Evolutionary conservation across 805 yeast species (phyloP).

Genomic region (Sporopachydermia quercuum): DNA sequence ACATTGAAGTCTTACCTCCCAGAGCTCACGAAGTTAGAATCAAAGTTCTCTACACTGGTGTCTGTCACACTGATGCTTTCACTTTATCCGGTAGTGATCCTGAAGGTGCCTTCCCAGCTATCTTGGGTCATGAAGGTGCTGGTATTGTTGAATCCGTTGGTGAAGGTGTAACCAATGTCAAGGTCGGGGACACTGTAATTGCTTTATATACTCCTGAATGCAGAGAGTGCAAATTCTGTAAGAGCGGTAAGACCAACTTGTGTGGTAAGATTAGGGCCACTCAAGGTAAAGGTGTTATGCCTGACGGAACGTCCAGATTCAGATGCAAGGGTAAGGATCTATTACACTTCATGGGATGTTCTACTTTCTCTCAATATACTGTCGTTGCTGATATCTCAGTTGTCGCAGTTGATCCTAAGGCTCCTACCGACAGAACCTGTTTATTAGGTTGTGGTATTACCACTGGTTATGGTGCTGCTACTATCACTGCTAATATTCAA

Average conservation of each 20-base stretch:
- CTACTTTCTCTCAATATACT: conserved; percentile 92
- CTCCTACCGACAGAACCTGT: conserved; percentile 78
- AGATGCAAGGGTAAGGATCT: conserved; percentile 59
- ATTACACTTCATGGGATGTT: conserved; percentile 95
- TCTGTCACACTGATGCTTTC: conserved; percentile 97
- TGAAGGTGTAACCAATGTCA: conserved; percentile 81
- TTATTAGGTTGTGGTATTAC: conserved; percentile 97
- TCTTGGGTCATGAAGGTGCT: conserved; percentile 97
- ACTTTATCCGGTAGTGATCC: conserved; percentile 91
- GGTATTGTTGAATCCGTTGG: conserved; percentile 94
- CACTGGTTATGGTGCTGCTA: conserved; percentile 96
- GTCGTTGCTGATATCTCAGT: conserved; percentile 96
- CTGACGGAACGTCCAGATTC: conserved; percentile 93
- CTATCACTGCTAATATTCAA: conserved; percentile 81
- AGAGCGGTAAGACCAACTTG: conserved; percentile 87
- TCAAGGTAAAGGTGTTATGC: conserved; percentile 97
- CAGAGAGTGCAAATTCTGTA: conserved; percentile 86
- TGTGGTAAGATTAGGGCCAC: conserved; percentile 94
- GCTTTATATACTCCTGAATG: conserved; percentile 97
- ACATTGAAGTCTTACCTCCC: conserved; percentile 85
- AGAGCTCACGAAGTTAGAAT: conserved; percentile 95
- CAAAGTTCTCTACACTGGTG: conserved; percentile 77
- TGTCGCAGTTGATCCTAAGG: conserved; percentile 76
- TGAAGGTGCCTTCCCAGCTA: conserved; percentile 88
- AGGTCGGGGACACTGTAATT: conserved; percentile 87